A percentile compares a stretch with the other conserved stretches of the same genome.
Evolutionary conservation across 2,329 filamentous ascomycete genomes (phyloP).

Genomic region (Fusarium succisae): DNA sequence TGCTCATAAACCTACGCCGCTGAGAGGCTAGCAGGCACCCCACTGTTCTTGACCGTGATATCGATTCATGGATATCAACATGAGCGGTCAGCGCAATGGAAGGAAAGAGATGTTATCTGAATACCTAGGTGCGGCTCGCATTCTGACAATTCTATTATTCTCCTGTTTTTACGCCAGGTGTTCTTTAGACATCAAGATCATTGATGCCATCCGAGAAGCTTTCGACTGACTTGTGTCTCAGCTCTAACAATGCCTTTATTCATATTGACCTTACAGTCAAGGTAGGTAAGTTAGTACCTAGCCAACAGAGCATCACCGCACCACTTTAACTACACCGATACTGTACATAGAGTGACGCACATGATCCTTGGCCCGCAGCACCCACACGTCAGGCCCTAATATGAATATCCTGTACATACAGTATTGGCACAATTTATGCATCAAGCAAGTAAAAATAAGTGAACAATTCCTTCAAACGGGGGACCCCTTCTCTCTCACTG

Average conservation of each 20-base stretch:
- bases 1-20: conserved; percentile 12
- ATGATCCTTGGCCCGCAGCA: conserved; percentile 37
- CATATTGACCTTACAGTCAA: conserved; percentile 1
- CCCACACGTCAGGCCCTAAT: conserved; percentile 44
- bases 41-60: conserved; percentile 20
- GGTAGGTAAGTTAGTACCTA: background rate
- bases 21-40: conserved; percentile 11
- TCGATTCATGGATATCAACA: conserved; percentile 6
- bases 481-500: background rate
- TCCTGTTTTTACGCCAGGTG: background rate
- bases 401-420: conserved; percentile 37
- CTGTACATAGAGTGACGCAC: conserved; percentile 33
- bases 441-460: conserved; percentile 1
- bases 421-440: conserved; percentile 38
- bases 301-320: conserved; percentile 17
- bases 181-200: background rate
- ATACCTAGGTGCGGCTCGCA: background rate
- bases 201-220: background rate
- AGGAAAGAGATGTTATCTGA: background rate
- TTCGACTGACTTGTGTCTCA: background rate
- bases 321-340: conserved; percentile 36
- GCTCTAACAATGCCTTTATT: background rate
- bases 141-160: background rate
- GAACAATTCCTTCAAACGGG: background rate
- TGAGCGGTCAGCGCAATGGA: conserved; percentile 17